Evolutionary conservation across 2,329 filamentous ascomycete genomes (phyloP).

Genomic region (Coleophoma cylindrospora): DNA sequence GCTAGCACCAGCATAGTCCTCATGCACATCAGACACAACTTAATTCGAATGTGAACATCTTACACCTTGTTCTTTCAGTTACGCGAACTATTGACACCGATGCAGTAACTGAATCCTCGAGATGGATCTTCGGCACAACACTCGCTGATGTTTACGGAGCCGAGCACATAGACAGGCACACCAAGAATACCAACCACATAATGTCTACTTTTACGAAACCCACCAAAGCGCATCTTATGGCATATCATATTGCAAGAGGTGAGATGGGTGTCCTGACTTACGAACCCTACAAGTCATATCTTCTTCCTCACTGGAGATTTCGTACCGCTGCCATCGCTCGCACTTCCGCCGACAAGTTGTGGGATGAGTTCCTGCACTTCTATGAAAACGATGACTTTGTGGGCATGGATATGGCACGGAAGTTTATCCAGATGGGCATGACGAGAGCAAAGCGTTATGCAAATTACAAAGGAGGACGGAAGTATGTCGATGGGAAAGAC

Average conservation of each 20-base stretch:
- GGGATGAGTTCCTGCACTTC: slow-evolving; percentile 45
- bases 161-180: too few relatives aligned
- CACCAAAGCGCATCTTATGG: slow-evolving; percentile 33
- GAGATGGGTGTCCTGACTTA: slow-evolving; percentile 57
- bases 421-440: slow-evolving; percentile 64
- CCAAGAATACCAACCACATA: not conserved
- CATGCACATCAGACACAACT: too few relatives aligned
- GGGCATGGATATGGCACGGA: slow-evolving; percentile 59
- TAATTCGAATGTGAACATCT: too few relatives aligned
- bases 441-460: slow-evolving; percentile 55
- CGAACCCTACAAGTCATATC: slow-evolving; percentile 56
- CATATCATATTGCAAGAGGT: slow-evolving; percentile 53
- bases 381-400: slow-evolving; percentile 49
- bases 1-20: too few relatives aligned
- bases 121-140: too few relatives aligned
- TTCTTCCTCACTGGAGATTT: slow-evolving; percentile 58
- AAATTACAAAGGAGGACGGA: slow-evolving; percentile 49
- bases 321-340: slow-evolving; percentile 45
- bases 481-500: slow-evolving; percentile 36
- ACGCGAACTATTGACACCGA: too few relatives aligned
- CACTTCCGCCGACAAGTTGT: slow-evolving; percentile 42
- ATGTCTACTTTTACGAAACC: slow-evolving; percentile 14
- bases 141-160: too few relatives aligned
- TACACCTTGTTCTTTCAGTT: too few relatives aligned
- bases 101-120: too few relatives aligned